Evolutionary conservation across 140 eudicot genomes (phyloP), one percentile per base, ranked within the genome.

Genomic region (Erigeron philadelphicus): DNA sequence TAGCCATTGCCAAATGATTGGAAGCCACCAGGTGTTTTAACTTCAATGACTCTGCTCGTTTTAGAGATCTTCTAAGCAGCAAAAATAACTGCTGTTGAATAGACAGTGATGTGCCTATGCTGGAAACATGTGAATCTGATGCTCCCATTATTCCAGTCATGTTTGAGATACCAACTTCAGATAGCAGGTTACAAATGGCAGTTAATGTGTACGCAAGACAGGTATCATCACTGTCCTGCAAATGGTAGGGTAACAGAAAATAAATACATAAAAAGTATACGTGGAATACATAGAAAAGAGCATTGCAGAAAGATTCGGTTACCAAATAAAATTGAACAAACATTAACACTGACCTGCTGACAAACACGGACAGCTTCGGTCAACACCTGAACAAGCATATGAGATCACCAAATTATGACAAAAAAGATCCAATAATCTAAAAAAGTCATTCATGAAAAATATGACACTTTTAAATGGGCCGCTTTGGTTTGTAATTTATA

Each of bases 171-270:
- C 99, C 97, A 72, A 87, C 75, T 78, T 87, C 97, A 80, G 96
- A 89, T 77, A 89, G 68, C 59, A 94, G 78, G 77, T 78, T 94
- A 78, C 95, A 89, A 64, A 94, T 94, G 72, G 96, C 97, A 10
- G 95, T 73, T 81, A 94, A 80, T 45, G 99, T 88, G 84, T 94
- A 87, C 7, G 99, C 95, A 80, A 94, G 99, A 83, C 96, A 94
- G 38, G 95, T 76, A 58, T 94, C 99, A 79, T 94, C 92, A 31
- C 79, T 84, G 56, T 83, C 85, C 97, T 94, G 95, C 85, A 81
- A 57, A 54, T 73, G 70, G 73, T 50, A 64, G 40, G 43, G 52
- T 69, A 64, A 71, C 16, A 56, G 25, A 65, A 21, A 59, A 41
- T 38, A 17, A 40, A 64, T 52, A 45, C 40, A 62, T 64, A 76